Conservation (phyloP, 495 filamentous ascomycete genomes). For the Daldinia decipiens region DNA sequence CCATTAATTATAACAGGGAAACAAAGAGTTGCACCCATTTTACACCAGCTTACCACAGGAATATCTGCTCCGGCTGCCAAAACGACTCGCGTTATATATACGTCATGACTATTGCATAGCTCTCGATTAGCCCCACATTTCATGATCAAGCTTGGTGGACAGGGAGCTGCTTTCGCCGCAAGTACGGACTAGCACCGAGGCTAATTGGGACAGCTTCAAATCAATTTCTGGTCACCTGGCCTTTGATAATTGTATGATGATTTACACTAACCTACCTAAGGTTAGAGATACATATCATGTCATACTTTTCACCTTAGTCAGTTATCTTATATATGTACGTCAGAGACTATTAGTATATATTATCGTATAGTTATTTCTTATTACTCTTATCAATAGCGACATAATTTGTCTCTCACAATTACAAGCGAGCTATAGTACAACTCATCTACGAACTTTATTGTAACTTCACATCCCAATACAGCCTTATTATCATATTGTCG, state of each 20-base stretch:
- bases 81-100: neutral
- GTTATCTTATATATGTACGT: too few species aligned
- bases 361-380: too few species aligned
- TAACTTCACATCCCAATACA: too few species aligned
- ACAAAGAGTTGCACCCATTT: neutral
- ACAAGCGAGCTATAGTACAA: too few species aligned
- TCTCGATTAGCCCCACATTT: neutral
- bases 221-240: neutral
- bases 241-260: neutral
- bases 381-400: too few species aligned
- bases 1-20: neutral
- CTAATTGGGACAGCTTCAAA: neutral
- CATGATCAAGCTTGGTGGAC: neutral
- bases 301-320: too few species aligned
- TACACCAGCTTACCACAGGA: neutral
- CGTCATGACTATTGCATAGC: neutral
- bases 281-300: too few species aligned
- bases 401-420: too few species aligned
- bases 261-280: too few species aligned
- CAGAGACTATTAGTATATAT: too few species aligned
- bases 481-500: too few species aligned
- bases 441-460: too few species aligned
- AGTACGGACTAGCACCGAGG: neutral
- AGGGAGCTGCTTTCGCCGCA: neutral
- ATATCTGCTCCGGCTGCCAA: neutral